These are phyloP conservation scores for Ramalina peruviana DNA, from an alignment of 495 filamentous ascomycete species.

Conservation along the genomic window DNA sequence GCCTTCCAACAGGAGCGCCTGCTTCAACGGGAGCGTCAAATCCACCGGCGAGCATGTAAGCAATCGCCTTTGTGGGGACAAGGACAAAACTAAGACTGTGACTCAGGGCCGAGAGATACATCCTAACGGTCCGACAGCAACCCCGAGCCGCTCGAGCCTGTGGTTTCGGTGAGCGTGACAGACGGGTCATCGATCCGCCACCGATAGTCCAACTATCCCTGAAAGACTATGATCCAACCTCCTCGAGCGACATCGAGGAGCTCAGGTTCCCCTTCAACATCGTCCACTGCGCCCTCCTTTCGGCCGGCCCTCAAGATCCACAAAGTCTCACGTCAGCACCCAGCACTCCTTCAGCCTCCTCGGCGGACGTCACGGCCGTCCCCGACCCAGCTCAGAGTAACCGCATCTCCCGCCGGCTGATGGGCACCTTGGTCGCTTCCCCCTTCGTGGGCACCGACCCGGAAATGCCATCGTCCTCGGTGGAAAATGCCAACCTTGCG, in stretches of 20 bases:
- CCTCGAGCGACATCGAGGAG: constrained; percentile 38
- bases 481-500: constrained; percentile 40
- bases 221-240: constrained; percentile 43
- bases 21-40: background rate
- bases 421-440: constrained; percentile 65
- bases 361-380: constrained; percentile 16
- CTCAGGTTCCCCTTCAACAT: constrained; percentile 65
- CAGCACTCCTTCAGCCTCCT: constrained; percentile 22
- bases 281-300: constrained; percentile 60
- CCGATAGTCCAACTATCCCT: constrained; percentile 83
- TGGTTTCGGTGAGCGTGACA: constrained; percentile 86
- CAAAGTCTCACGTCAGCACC: constrained; percentile 19
- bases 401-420: constrained; percentile 44
- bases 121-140: constrained; percentile 74
- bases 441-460: constrained; percentile 47
- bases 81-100: background rate
- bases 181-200: constrained; percentile 86
- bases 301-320: constrained; percentile 16
- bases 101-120: constrained; percentile 27
- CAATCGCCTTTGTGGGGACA: background rate
- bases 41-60: constrained; percentile 4
- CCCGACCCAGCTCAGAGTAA: constrained; percentile 30
- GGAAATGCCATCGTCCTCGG: constrained; percentile 8
- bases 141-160: constrained; percentile 82
- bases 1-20: background rate